Conservation (phyloP, 169 alveolate species). For the Cryptosporidium ubiquitum region DNA sequence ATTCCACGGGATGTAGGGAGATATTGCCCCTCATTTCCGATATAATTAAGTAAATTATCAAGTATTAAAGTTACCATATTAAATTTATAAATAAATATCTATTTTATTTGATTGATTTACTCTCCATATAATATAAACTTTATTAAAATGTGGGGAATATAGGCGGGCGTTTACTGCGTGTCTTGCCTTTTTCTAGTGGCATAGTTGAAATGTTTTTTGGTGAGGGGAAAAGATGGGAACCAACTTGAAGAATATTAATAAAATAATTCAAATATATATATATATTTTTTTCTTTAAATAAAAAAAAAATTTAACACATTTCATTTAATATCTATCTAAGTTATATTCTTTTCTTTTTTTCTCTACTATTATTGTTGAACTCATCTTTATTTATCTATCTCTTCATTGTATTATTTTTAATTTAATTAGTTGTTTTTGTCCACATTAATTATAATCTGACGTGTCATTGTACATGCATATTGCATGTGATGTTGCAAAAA, state of each 20-base stretch:
- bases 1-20: constrained; percentile 48
- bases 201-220: not conserved
- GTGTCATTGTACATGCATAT: constrained; percentile 1
- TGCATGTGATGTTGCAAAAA: constrained; percentile 35
- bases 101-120: not conserved
- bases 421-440: not conserved
- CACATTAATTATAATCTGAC: constrained; percentile 1
- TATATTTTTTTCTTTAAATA: not conserved
- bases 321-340: not conserved
- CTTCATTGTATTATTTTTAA: not conserved
- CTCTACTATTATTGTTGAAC: too few relatives aligned
- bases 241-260: not conserved
- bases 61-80: not conserved
- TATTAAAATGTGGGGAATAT: constrained; percentile 36
- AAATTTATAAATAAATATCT: not conserved
- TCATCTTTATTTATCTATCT: too few relatives aligned
- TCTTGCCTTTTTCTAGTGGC: not conserved
- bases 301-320: too few relatives aligned
- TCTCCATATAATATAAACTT: not conserved
- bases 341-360: too few relatives aligned
- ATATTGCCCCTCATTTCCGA: constrained; percentile 58
- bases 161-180: constrained; percentile 1
- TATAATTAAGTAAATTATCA: not conserved
- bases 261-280: too few relatives aligned
- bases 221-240: not conserved